Conservation (phyloP, 345 rosid genomes). For the Pistacia atlantica region DNA sequence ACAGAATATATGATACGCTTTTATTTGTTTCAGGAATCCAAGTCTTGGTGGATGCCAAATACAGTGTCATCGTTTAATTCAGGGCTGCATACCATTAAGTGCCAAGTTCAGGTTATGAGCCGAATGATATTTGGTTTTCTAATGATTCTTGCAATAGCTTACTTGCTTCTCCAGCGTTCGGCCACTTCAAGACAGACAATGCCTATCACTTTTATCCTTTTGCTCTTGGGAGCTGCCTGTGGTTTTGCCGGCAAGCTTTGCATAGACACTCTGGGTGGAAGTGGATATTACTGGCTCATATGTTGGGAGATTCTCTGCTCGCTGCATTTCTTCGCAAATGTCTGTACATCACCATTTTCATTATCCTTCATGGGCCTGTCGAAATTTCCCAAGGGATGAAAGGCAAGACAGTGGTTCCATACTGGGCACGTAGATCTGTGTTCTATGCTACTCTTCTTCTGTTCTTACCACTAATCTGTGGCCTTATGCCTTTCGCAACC, state of each 20-base stretch:
- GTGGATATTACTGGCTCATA: constrained; percentile 68
- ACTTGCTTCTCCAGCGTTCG: constrained; percentile 66
- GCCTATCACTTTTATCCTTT: constrained; percentile 70
- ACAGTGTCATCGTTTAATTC: constrained; percentile 54
- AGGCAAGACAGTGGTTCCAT: constrained; percentile 39
- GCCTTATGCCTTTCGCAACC: constrained; percentile 75
- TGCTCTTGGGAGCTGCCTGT: constrained; percentile 67
- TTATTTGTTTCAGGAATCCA: constrained; percentile 43
- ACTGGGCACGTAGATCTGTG: constrained; percentile 57
- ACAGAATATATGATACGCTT: background rate
- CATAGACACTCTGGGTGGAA: constrained; percentile 82
- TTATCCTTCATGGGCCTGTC: constrained; percentile 58
- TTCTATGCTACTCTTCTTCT: constrained; percentile 44
- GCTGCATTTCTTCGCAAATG: constrained; percentile 60
- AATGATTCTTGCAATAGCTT: constrained; percentile 57
- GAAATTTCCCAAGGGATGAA: constrained; percentile 26
- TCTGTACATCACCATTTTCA: constrained; percentile 44
- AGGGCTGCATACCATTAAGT: constrained; percentile 43
- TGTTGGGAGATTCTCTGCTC: constrained; percentile 75
- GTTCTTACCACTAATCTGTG: constrained; percentile 63
- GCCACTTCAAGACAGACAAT: constrained; percentile 56
- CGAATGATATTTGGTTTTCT: constrained; percentile 66
- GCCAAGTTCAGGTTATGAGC: constrained; percentile 64
- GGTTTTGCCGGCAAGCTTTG: constrained; percentile 82
- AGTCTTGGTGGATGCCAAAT: constrained; percentile 77